Conservation (phyloP, 2,329 filamentous ascomycete species). For the Cladosporium sp. region DNA sequence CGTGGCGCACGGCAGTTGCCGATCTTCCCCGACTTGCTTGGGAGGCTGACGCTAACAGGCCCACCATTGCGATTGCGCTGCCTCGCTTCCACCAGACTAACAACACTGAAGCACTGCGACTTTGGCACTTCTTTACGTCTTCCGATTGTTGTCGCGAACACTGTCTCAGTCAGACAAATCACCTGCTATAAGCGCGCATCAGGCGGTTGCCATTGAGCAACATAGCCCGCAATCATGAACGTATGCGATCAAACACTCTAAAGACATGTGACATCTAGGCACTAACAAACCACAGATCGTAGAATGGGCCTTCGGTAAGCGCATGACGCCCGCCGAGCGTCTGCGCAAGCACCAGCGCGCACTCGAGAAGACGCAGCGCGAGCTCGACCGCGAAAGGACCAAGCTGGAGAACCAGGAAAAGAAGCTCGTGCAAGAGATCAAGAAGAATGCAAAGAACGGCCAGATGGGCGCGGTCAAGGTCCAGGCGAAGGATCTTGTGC, state of each 20-base stretch:
- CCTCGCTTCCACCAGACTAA: background rate
- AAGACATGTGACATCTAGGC: slow-evolving; percentile 1
- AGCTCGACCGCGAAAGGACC: slow-evolving; percentile 89
- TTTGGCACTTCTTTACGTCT: background rate
- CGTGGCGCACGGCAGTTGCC: background rate
- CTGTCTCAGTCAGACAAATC: background rate
- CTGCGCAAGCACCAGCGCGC: slow-evolving; percentile 92
- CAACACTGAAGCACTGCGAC: background rate
- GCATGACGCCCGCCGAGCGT: slow-evolving; percentile 93
- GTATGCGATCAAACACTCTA: slow-evolving; percentile 41
- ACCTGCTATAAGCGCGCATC: background rate
- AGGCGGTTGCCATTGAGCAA: slow-evolving; percentile 11
- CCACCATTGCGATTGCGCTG: background rate
- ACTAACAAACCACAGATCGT: slow-evolving; percentile 65
- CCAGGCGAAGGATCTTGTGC: slow-evolving; percentile 93
- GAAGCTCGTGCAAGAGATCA: slow-evolving; percentile 93
- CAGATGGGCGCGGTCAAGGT: slow-evolving; percentile 99
- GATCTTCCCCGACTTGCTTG: background rate
- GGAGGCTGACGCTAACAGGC: background rate
- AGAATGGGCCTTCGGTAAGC: slow-evolving; percentile 99
- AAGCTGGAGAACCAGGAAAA: slow-evolving; percentile 99
- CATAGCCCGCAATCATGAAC: slow-evolving; percentile 52
- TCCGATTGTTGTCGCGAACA: background rate
- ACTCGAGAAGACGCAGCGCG: slow-evolving; percentile 94
- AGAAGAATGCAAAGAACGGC: slow-evolving; percentile 95